A percentile compares a stretch with the other conserved stretches of the same genome.
phyloP scores from a whole-genome alignment of 1,139 yeast genomes.

The Kodamaea suecica region DNA sequence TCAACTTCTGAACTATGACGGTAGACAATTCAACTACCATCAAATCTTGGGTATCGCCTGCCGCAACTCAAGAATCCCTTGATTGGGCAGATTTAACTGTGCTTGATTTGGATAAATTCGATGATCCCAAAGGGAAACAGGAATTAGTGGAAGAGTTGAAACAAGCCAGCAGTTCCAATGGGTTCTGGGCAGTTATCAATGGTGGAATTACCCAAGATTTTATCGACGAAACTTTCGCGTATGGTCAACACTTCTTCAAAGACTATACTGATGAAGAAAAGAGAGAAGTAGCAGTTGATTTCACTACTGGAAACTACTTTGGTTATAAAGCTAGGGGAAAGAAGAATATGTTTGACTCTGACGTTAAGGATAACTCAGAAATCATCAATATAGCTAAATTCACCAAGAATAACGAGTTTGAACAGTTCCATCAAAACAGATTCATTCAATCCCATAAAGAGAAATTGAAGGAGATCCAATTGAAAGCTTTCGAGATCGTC shows the following conservation, averaged over 20 bases:
- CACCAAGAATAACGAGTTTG: conserved; percentile 22
- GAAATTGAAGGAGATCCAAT: conserved; percentile 22
- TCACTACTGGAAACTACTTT: conserved; percentile 30
- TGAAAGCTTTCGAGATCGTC: conserved; percentile 23
- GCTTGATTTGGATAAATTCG: conserved; percentile 27
- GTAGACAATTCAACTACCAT: neutral
- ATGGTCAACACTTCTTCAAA: conserved; percentile 29
- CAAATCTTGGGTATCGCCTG: conserved; percentile 24
- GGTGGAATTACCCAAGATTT: conserved; percentile 27
- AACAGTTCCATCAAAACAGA: conserved; percentile 22
- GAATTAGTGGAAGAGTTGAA: conserved; percentile 26
- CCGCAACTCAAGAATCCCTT: conserved; percentile 23
- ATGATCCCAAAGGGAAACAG: conserved; percentile 25
- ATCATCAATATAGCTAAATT: conserved; percentile 34
- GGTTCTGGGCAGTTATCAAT: conserved; percentile 31
- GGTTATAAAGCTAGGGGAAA: conserved; percentile 29
- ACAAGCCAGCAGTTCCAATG: conserved; percentile 27
- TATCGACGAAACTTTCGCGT: conserved; percentile 24
- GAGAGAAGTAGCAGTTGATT: conserved; percentile 23
- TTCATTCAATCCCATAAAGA: conserved; percentile 22
- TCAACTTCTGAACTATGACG: too few species aligned
- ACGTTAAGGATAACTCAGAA: conserved; percentile 29
- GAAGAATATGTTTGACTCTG: conserved; percentile 26
- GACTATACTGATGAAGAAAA: conserved; percentile 28
- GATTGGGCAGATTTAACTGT: conserved; percentile 33